Conservation (phyloP, 2,329 filamentous ascomycete species). For the Sclerotiophoma versabilis region DNA sequence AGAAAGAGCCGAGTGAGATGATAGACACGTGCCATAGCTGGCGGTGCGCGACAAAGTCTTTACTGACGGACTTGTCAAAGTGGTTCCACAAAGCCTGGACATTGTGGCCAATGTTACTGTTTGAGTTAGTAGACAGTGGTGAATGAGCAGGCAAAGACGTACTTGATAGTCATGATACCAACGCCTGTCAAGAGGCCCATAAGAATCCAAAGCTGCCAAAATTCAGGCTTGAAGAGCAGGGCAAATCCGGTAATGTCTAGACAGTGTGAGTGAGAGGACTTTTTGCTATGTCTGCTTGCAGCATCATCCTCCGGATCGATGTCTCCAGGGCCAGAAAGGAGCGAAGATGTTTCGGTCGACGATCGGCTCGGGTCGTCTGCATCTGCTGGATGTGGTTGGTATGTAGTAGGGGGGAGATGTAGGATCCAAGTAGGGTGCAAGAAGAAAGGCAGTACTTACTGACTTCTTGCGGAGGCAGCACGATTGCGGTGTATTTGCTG, state of each 20-base stretch:
- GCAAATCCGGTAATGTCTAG: constrained; percentile 88
- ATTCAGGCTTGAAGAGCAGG: constrained; percentile 75
- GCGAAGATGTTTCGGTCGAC: constrained; percentile 78
- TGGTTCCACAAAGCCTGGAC: constrained; percentile 87
- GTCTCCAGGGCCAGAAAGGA: constrained; percentile 73
- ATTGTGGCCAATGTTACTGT: constrained; percentile 91
- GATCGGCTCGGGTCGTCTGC: constrained; percentile 51
- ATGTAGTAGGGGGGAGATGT: constrained; percentile 32
- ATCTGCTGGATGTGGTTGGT: constrained; percentile 46
- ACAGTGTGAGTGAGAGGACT: constrained; percentile 77
- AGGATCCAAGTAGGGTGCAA: constrained; percentile 11
- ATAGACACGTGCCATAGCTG: constrained; percentile 95
- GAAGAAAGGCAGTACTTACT: constrained; percentile 62
- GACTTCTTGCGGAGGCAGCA: constrained; percentile 60
- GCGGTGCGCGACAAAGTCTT: constrained; percentile 77
- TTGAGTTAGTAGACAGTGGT: neutral
- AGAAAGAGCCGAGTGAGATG: constrained; percentile 86
- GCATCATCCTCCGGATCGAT: constrained; percentile 54
- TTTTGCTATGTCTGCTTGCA: constrained; percentile 59
- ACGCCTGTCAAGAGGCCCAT: constrained; percentile 92
- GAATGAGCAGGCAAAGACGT: constrained; percentile 49
- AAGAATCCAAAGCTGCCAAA: constrained; percentile 89
- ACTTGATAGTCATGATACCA: constrained; percentile 99
- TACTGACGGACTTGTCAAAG: constrained; percentile 75
- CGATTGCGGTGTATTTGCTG: constrained; percentile 51